phyloP scores from a whole-genome alignment of 2,329 filamentous ascomycete genomes.

The Exophiala dermatitidis region DNA sequence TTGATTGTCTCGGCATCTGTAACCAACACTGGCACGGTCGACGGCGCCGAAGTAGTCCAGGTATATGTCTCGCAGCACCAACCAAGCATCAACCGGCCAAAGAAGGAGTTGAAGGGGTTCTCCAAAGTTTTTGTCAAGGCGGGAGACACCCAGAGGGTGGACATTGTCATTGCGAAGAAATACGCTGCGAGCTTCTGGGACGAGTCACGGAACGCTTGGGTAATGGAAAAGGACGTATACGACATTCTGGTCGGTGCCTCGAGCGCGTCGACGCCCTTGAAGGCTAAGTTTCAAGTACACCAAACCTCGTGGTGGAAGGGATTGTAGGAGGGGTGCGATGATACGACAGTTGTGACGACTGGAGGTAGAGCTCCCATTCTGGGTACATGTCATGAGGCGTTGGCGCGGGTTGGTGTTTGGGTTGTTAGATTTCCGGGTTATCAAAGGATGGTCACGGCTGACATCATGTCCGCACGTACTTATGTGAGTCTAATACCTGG shows the following conservation, averaged over 20 bases:
- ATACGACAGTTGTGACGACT: not conserved
- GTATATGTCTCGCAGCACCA: slow-evolving; percentile 44
- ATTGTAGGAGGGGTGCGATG: slow-evolving; percentile 36
- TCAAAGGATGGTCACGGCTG: too few species aligned
- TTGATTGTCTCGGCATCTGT: slow-evolving; percentile 43
- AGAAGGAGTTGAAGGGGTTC: slow-evolving; percentile 61
- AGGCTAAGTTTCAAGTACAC: slow-evolving; percentile 48
- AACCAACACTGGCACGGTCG: slow-evolving; percentile 48
- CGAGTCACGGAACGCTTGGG: slow-evolving; percentile 59
- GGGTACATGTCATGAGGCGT: too few species aligned
- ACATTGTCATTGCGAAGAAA: slow-evolving; percentile 54
- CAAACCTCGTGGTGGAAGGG: slow-evolving; percentile 64
- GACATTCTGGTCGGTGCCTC: slow-evolving; percentile 54
- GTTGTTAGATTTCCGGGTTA: too few species aligned
- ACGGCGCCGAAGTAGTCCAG: slow-evolving; percentile 50
- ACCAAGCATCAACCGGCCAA: slow-evolving; percentile 48
- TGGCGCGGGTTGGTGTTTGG: too few species aligned
- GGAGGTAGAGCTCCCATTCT: too few species aligned
- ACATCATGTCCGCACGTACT: too few species aligned
- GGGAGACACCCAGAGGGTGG: slow-evolving; percentile 52
- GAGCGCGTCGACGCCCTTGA: slow-evolving; percentile 38
- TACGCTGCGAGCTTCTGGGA: slow-evolving; percentile 65
- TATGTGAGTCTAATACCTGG: too few species aligned
- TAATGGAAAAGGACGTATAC: slow-evolving; percentile 59
- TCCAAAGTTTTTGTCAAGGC: slow-evolving; percentile 56